phyloP scores from a whole-genome alignment of 1,284 basidiomycete genomes.

The Cryptococcus sp. region DNA sequence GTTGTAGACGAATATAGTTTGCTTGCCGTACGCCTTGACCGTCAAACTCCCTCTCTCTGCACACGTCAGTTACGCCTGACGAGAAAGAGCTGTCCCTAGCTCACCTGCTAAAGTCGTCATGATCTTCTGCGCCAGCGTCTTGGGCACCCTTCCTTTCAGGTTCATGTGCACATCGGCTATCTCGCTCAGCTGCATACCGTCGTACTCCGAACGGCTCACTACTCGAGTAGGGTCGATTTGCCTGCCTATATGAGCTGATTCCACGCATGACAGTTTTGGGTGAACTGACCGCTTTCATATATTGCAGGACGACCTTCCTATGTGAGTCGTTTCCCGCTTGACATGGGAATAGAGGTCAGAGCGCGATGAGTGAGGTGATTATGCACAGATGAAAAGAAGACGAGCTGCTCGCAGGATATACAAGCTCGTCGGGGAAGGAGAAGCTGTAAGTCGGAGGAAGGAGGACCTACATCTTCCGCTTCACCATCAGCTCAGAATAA shows the following conservation, averaged over 20 bases:
- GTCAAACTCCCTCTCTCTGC: constrained; percentile 40
- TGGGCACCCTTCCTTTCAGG: constrained; percentile 75
- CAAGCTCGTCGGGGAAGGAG: too few relatives aligned
- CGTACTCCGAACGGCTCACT: too few relatives aligned
- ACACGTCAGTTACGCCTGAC: background rate
- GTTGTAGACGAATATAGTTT: constrained; percentile 51
- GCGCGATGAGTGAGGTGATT: constrained; percentile 9
- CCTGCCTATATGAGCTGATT: constrained; percentile 13
- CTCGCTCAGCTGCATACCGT: constrained; percentile 22
- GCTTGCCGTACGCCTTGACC: constrained; percentile 59
- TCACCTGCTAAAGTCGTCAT: constrained; percentile 64
- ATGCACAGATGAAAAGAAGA: too few relatives aligned
- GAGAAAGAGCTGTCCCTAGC: background rate
- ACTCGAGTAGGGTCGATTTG: constrained; percentile 38
- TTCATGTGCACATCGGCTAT: constrained; percentile 81
- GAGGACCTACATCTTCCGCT: too few relatives aligned
- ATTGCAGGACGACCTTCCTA: constrained; percentile 41
- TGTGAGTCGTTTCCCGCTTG: constrained; percentile 30
- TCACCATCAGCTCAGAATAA: too few relatives aligned
- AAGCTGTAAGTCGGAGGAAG: background rate
- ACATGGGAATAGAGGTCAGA: constrained; percentile 11
- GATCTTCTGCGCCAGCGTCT: constrained; percentile 74
- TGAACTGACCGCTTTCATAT: constrained; percentile 35
- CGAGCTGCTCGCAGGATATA: too few relatives aligned
- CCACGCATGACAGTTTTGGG: background rate